Conservation (phyloP, 176 grass and related monocot species). For the Cocos nucifera region DNA sequence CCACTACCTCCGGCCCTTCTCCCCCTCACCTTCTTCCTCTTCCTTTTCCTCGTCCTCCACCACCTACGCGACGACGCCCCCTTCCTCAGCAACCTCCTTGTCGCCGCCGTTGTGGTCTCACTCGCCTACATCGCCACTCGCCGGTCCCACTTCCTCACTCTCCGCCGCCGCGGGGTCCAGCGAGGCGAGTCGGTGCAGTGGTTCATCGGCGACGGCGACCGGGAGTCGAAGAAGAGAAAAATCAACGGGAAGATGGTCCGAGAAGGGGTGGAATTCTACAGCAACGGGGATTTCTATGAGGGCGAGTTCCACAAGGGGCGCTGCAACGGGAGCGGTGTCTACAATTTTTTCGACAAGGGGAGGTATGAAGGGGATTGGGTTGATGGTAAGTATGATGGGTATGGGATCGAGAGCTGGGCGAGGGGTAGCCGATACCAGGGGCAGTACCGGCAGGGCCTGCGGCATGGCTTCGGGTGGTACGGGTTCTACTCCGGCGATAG, state of each 20-base stretch:
- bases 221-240: slow-evolving; percentile 15
- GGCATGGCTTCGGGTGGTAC: slow-evolving; percentile 63
- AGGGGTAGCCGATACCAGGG: slow-evolving; percentile 66
- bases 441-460: slow-evolving; percentile 55
- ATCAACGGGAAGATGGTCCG: slow-evolving; percentile 26
- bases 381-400: slow-evolving; percentile 63
- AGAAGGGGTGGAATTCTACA: slow-evolving; percentile 52
- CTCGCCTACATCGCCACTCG: too few relatives aligned
- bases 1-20: slow-evolving; percentile 9
- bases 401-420: slow-evolving; percentile 78
- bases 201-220: slow-evolving; percentile 56
- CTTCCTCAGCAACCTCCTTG: too few relatives aligned
- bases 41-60: slow-evolving; percentile 17
- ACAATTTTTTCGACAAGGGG: slow-evolving; percentile 60
- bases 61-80: not conserved
- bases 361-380: slow-evolving; percentile 77
- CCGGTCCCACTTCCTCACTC: slow-evolving; percentile 10
- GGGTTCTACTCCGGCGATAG: slow-evolving; percentile 62
- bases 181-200: slow-evolving; percentile 37
- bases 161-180: slow-evolving; percentile 1
- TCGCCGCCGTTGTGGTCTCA: too few relatives aligned
- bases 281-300: slow-evolving; percentile 71
- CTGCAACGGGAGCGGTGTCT: slow-evolving; percentile 62
- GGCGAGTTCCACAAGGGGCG: slow-evolving; percentile 55
- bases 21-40: slow-evolving; percentile 18